A percentile compares a stretch with the other conserved stretches of the same genome.
phyloP scores from a whole-genome alignment of 768 basidiomycete species.

The Leccinum pellstonianum region DNA sequence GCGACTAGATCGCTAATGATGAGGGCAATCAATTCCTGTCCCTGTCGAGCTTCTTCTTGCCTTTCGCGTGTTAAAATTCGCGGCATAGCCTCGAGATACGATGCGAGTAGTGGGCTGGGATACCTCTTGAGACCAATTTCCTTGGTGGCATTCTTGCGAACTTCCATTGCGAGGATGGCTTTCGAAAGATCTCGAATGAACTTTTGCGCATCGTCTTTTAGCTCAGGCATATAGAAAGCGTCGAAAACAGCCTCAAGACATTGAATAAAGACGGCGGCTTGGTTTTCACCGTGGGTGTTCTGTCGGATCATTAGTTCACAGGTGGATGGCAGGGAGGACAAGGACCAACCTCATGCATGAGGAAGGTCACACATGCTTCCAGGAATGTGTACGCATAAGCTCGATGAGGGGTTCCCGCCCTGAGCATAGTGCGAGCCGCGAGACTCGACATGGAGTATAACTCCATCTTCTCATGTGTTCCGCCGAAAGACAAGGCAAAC shows the following conservation, averaged over 20 bases:
- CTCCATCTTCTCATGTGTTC: constrained; percentile 60
- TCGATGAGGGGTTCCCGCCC: constrained; percentile 42
- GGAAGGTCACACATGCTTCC: constrained; percentile 65
- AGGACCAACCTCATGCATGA: constrained; percentile 70
- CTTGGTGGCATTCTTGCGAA: constrained; percentile 56
- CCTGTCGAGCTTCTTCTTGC: constrained; percentile 55
- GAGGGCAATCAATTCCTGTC: constrained; percentile 56
- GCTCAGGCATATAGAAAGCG: constrained; percentile 65
- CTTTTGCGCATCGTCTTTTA: constrained; percentile 64
- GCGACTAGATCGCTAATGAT: constrained; percentile 68
- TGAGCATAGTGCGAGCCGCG: constrained; percentile 60
- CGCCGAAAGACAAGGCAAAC: constrained; percentile 71
- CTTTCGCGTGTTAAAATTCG: constrained; percentile 70
- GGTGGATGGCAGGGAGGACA: neutral
- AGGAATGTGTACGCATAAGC: constrained; percentile 64
- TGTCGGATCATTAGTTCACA: constrained; percentile 31
- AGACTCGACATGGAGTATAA: constrained; percentile 64
- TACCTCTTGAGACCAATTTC: constrained; percentile 52
- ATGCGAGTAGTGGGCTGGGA: constrained; percentile 58
- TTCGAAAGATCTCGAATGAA: constrained; percentile 70
- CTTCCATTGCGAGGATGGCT: constrained; percentile 72
- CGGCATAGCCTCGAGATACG: constrained; percentile 80
- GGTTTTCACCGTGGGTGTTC: constrained; percentile 71
- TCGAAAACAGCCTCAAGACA: constrained; percentile 79
- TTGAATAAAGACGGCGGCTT: constrained; percentile 68